These are phyloP conservation scores for Kazachstania taianensis DNA, from an alignment of 805 yeast genomes.

Conservation along the genomic window DNA sequence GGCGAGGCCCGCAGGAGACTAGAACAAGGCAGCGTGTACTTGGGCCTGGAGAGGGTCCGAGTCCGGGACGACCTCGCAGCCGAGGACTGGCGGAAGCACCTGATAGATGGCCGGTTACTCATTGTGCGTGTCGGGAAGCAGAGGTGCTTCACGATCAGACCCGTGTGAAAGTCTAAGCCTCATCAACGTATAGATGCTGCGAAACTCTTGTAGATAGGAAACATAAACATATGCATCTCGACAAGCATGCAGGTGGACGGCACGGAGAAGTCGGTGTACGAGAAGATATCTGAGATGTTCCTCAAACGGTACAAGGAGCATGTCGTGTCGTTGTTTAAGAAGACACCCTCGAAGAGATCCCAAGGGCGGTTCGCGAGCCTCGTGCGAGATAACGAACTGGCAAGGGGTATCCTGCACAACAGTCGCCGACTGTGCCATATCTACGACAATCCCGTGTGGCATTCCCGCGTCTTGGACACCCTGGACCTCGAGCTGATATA, in stretches of 20 bases:
- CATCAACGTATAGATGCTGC: neutral
- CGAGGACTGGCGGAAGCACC: conserved; percentile 36
- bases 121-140: conserved; percentile 69
- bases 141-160: conserved; percentile 34
- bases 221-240: no score
- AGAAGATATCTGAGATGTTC: conserved; percentile 15
- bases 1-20: conserved; percentile 54
- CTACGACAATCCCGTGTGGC: conserved; percentile 36
- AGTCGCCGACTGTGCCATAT: conserved; percentile 18
- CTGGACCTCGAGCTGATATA: conserved; percentile 53
- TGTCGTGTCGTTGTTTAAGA: conserved; percentile 14
- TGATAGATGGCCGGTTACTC: conserved; percentile 52
- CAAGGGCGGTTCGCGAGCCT: neutral
- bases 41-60: conserved; percentile 51
- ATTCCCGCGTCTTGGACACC: conserved; percentile 50
- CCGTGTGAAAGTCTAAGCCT: neutral
- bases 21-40: conserved; percentile 60
- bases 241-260: neutral
- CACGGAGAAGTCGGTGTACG: conserved; percentile 2
- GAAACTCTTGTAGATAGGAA: neutral
- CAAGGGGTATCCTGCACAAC: conserved; percentile 16
- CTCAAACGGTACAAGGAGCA: conserved; percentile 14
- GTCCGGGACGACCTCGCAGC: conserved; percentile 39
- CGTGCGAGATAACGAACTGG: conserved; percentile 8
- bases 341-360: neutral